These are phyloP conservation scores for Trichophyton benhamiae DNA, from an alignment of 2,329 filamentous ascomycete species.

Conservation along the genomic window DNA sequence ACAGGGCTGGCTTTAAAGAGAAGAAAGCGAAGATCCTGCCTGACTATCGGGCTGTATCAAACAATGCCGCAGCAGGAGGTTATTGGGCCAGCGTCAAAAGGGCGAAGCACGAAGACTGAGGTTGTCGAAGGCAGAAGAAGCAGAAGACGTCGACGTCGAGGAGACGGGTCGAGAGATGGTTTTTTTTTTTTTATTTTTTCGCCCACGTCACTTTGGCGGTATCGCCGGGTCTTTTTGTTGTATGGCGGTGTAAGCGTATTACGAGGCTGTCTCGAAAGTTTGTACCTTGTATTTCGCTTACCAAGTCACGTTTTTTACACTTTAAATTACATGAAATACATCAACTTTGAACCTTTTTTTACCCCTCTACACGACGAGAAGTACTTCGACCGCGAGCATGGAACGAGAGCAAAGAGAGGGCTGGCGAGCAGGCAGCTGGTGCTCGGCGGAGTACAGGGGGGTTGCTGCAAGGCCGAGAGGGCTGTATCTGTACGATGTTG, in stretches of 20 bases:
- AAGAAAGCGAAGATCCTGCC: constrained; percentile 1
- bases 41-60: not conserved
- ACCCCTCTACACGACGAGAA: no score
- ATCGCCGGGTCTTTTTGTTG: not conserved
- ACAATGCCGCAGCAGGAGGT: not conserved
- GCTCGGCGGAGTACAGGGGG: no score
- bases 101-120: not conserved
- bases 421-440: no score
- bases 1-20: not conserved
- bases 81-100: not conserved
- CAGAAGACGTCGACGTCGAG: not conserved
- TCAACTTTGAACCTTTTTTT: no score
- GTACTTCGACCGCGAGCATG: no score
- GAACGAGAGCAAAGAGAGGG: no score
- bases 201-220: not conserved
- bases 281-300: not conserved
- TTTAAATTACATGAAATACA: no score
- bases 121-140: not conserved
- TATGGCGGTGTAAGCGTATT: not conserved
- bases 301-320: not conserved
- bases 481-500: no score
- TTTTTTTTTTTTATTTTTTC: not conserved
- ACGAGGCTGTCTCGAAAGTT: not conserved
- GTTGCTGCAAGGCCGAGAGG: no score
- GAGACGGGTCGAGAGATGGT: not conserved